Base-by-base conservation (phyloP, 2,329 filamentous ascomycete species). In the Chaetoscypha palmicola region DNA sequence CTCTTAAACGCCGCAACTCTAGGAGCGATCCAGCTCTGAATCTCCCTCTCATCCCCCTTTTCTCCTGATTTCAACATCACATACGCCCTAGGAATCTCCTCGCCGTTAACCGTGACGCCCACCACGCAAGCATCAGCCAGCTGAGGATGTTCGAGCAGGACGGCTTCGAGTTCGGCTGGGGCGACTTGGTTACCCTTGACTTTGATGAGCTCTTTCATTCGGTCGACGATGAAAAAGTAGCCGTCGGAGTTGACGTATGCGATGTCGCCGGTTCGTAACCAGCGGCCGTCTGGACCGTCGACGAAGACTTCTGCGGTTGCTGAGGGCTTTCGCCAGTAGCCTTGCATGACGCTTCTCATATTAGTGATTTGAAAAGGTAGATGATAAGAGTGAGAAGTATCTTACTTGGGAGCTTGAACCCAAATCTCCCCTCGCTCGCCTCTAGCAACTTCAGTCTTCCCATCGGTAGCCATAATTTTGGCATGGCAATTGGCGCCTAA, bases 211-310 rank as follows among this genome's bases (percentile, higher is more conserved):
- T 71, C 66, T 56, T 69, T 55, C 50, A 55, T 43, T 2, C 54
- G 82, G 60, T 95, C 90, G 1, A 89, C 94, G 60, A 94, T 90
- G 68, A 81, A 95, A 57, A 94, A 86, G 57, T 91, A 84, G 20
- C 85, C 85, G 41, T 84, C 71, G 31, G 74, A 67, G 59, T 94
- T 86, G 52, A 86, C 77, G 51, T 86, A 82, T 35, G 66, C 68
- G 1, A 71, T 64, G 43, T 72, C 69, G 1, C 69, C 69, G 0
- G 69, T 72, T 36, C 66, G 67, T 41, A 94, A 48, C 55, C 55
- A 94, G 69, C 79, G 94, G 0, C 87, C 87, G 50, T 91, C 86
- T 0, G 69, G 55, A 4, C 26, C 31, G 79, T 83, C 52, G 86
- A 81, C 0, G 80, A 80, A 41, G 81, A 78, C 10, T 67, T 70